phyloP scores from a whole-genome alignment of 192 early-diverging fungal species.

The Ramicandelaber brevisporus region DNA sequence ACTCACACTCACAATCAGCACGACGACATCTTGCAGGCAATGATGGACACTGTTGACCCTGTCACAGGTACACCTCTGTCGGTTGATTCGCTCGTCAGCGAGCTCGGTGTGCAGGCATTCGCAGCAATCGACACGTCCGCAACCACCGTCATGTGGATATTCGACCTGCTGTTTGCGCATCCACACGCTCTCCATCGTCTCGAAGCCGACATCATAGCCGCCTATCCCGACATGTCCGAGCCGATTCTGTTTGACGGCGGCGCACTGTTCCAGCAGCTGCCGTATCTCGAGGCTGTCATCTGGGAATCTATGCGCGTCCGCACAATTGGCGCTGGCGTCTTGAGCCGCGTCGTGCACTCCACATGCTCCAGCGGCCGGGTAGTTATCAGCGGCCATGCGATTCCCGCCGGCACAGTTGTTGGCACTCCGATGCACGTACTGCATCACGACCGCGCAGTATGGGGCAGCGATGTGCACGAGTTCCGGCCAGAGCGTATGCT shows the following conservation, averaged over 20 bases:
- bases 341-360: constrained; percentile 8
- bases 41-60: constrained; percentile 12
- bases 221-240: constrained; percentile 7
- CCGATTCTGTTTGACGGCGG: constrained; percentile 6
- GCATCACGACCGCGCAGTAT: no score
- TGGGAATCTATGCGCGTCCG: constrained; percentile 13
- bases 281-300: constrained; percentile 16
- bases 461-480: no score
- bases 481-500: no score
- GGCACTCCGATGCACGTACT: no score
- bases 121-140: constrained; percentile 13
- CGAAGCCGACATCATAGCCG: constrained; percentile 7
- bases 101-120: constrained; percentile 6
- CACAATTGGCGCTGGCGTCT: constrained; percentile 4
- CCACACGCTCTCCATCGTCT: constrained; percentile 4
- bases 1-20: no score
- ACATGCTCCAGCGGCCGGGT: no score
- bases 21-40: constrained; percentile 13
- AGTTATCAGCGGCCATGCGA: no score
- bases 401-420: no score
- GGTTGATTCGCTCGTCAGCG: constrained; percentile 6
- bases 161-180: constrained; percentile 10
- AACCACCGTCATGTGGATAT: constrained; percentile 8
- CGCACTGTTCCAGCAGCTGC: constrained; percentile 7
- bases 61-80: constrained; percentile 10